Evolutionary conservation across 768 basidiomycete species (phyloP), one percentile per base, ranked within the genome.

Genomic region (Hygrophorus pudorinus): DNA sequence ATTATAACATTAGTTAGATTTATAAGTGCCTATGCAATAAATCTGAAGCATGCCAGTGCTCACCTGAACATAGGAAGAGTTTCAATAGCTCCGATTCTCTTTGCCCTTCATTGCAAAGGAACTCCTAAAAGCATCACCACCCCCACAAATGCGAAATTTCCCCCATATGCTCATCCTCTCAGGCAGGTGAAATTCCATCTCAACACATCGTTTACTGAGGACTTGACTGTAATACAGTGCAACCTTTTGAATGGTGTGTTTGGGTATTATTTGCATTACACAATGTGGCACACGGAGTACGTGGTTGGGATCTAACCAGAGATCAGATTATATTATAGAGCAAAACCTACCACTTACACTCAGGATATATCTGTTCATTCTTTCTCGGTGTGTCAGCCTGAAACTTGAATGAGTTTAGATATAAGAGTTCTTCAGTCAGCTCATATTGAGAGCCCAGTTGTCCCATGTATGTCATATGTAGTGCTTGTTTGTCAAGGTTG

Each of bases 371-470:
- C 4, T 43, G 32, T 44, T 44, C 48, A 21, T 41, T 37, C 7
- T 33, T 17, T 16, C 42, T 39, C 4, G 21, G 35, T 2, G 24
- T 17, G 17, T 41, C 33, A 12, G 13, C 35, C 2, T 16, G 24
- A 24, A 36, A n/a, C n/a, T n/a, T 12, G 1, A 2, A 7, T 9
- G 34, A 33, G n/a, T 16, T 20, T 31, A 16, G 14, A 17, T 12
- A 16, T 8, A 20, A 30, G 14, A 59, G 41, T 27, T 52, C 50
- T 1, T 56, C 50, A 5, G 45, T 21, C 2, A 65, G 51, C 41
- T 58, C 41, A 51, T 61, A 66, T 5, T 44, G 45, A 8, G 44
- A 21, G 5, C 51, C 42, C 20, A 66, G 42, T 27, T 59, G 53
- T 10, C 48, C 47, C 0, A 67, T 41, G 39, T 60, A 60, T 0